These are phyloP conservation scores for Metschnikowia matae DNA, from an alignment of 805 yeast species.

Conservation along the genomic window DNA sequence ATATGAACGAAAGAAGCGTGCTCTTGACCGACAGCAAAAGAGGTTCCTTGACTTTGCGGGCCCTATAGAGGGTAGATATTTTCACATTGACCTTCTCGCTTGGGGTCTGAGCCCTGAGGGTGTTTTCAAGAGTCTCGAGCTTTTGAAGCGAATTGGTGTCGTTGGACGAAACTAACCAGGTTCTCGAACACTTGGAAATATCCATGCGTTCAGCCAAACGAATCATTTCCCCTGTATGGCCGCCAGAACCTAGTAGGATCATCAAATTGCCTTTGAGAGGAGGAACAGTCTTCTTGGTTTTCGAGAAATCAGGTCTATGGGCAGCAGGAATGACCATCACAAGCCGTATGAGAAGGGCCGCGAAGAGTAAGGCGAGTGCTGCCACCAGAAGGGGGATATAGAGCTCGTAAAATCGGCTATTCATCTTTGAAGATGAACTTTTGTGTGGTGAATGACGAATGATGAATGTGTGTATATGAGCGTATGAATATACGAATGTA, in stretches of 20 bases:
- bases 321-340: conserved; percentile 11
- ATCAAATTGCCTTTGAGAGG: conserved; percentile 27
- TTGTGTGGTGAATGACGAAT: neutral
- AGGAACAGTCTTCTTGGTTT: neutral
- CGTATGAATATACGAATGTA: neutral
- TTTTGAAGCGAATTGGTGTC: conserved; percentile 48
- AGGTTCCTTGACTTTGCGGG: conserved; percentile 59
- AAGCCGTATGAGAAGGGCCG: conserved; percentile 7
- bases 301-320: neutral
- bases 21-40: conserved; percentile 43
- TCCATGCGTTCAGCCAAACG: conserved; percentile 49
- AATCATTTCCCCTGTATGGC: conserved; percentile 96
- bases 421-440: neutral
- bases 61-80: conserved; percentile 45
- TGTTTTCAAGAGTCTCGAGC: conserved; percentile 34
- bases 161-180: conserved; percentile 46
- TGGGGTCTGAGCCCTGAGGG: neutral
- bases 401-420: neutral
- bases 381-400: neutral
- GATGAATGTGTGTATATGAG: neutral
- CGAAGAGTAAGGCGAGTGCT: neutral
- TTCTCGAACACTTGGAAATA: conserved; percentile 23
- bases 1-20: conserved; percentile 36
- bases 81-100: conserved; percentile 10
- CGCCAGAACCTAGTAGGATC: conserved; percentile 89